phyloP scores from a whole-genome alignment of 2,329 filamentous ascomycete genomes.

The Aspergillus sp. region DNA sequence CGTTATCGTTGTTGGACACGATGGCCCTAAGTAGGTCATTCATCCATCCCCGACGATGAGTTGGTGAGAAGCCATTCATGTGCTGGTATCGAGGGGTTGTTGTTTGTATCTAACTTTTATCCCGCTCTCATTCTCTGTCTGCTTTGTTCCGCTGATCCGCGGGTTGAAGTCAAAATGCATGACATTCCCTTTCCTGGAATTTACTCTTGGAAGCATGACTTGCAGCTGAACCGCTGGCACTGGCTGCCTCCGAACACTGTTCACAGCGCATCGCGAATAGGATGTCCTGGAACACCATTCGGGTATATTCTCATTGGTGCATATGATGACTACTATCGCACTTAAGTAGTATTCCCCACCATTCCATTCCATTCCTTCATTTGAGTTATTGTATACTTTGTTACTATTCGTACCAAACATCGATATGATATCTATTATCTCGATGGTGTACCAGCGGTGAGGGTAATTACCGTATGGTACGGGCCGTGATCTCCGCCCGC shows the following conservation, averaged over 20 bases:
- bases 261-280: constrained; percentile 1
- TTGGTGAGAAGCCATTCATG: not conserved
- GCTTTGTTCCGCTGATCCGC: not conserved
- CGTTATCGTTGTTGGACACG: not conserved
- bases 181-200: not conserved
- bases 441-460: constrained; percentile 8
- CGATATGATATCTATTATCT: not conserved
- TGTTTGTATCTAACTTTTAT: not conserved
- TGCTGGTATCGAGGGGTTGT: not conserved
- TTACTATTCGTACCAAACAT: too few relatives aligned
- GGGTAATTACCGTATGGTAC: constrained; percentile 15
- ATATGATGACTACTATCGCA: not conserved
- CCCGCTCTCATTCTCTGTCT: not conserved
- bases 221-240: not conserved
- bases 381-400: not conserved
- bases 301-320: not conserved
- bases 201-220: not conserved
- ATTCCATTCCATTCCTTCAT: not conserved
- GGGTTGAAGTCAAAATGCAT: not conserved
- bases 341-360: not conserved
- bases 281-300: not conserved
- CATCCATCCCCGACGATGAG: not conserved
- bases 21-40: not conserved
- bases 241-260: not conserved
- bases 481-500: not conserved